phyloP scores from a whole-genome alignment of 1,139 yeast genomes.

The Blastobotrys capitulatus region DNA sequence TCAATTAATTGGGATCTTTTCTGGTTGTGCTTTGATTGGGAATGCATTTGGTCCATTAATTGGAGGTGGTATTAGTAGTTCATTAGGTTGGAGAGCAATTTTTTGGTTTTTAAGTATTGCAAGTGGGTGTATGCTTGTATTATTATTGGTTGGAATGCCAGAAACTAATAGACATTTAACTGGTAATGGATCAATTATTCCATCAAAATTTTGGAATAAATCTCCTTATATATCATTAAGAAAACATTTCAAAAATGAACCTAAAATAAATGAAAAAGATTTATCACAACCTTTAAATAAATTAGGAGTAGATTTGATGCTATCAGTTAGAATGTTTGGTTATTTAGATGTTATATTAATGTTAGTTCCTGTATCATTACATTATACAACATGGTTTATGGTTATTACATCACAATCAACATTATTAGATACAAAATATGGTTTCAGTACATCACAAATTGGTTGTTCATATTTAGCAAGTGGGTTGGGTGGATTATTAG shows the following conservation, averaged over 20 bases:
- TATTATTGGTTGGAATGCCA: slow-evolving; percentile 43
- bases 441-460: slow-evolving; percentile 46
- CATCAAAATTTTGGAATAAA: slow-evolving; percentile 37
- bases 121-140: slow-evolving; percentile 41
- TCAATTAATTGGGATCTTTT: slow-evolving; percentile 51
- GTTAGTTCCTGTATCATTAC: slow-evolving; percentile 51
- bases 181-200: slow-evolving; percentile 59
- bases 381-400: slow-evolving; percentile 66
- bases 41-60: slow-evolving; percentile 72
- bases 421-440: slow-evolving; percentile 43
- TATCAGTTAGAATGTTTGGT: slow-evolving; percentile 31
- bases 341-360: slow-evolving; percentile 36
- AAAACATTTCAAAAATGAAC: slow-evolving; percentile 17
- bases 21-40: slow-evolving; percentile 64
- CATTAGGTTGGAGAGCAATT: slow-evolving; percentile 68
- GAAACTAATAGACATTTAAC: slow-evolving; percentile 67
- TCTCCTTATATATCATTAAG: slow-evolving; percentile 37
- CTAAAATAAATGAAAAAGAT: slow-evolving; percentile 17
- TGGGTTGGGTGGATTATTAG: slow-evolving; percentile 36
- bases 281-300: slow-evolving; percentile 30
- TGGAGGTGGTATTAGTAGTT: slow-evolving; percentile 58
- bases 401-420: slow-evolving; percentile 60
- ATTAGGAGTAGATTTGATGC: slow-evolving; percentile 36
- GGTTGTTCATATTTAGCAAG: slow-evolving; percentile 52
- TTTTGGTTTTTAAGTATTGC: slow-evolving; percentile 70